Percentiles rank a stretch among this genome's conserved stretches.
phyloP scores from a whole-genome alignment of 129 eudicot species.

The Erigeron canadensis region DNA sequence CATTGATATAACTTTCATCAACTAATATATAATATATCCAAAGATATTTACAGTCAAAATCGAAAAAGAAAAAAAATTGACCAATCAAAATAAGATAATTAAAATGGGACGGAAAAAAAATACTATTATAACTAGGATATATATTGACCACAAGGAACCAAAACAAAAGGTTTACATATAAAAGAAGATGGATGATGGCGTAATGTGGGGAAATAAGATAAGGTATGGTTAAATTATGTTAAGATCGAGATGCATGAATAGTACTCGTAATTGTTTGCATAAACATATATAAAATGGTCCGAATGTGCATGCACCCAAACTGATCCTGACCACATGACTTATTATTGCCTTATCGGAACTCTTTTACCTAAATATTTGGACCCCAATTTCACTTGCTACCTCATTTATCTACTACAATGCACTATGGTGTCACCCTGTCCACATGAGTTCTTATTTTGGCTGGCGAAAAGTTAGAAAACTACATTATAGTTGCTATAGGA shows the following conservation, averaged over 20 bases:
- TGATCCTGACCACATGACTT: slow-evolving; percentile 34
- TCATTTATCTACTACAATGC: slow-evolving; percentile 15
- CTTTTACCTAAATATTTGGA: slow-evolving; percentile 36
- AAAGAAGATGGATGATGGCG: slow-evolving; percentile 12
- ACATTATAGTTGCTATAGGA: not conserved
- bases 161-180: not conserved
- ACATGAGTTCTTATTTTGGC: slow-evolving; percentile 7
- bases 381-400: slow-evolving; percentile 15
- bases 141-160: not conserved
- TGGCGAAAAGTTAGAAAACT: not conserved
- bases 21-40: no score
- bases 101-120: not conserved
- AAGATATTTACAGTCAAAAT: no score
- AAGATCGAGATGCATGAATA: slow-evolving; percentile 8
- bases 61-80: no score
- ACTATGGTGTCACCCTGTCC: slow-evolving; percentile 1
- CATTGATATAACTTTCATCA: no score
- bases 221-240: slow-evolving; percentile 14
- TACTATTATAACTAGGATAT: not conserved
- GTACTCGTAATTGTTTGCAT: not conserved
- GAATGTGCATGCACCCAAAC: slow-evolving; percentile 31
- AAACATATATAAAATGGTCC: slow-evolving; percentile 21
- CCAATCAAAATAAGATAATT: no score
- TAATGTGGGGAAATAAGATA: not conserved
- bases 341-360: slow-evolving; percentile 21